Percentiles rank a stretch among this genome's conserved stretches.
Conservation (phyloP, 2,329 filamentous ascomycete genomes). For the Aspergillus sp. region DNA sequence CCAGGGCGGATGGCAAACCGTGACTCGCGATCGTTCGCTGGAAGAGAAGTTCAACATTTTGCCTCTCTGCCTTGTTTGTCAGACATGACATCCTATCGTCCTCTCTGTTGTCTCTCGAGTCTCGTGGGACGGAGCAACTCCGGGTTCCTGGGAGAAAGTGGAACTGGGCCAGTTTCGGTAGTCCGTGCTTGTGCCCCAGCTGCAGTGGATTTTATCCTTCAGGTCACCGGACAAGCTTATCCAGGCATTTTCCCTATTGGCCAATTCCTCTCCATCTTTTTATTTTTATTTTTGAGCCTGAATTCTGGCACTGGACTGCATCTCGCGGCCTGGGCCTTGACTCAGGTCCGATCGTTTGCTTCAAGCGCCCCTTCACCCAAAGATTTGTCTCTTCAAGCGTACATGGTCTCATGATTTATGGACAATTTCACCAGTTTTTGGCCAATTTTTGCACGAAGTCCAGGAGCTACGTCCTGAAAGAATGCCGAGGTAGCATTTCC, state of each 20-base stretch:
- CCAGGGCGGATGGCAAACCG: background rate
- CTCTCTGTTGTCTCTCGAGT: background rate
- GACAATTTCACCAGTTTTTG: no score
- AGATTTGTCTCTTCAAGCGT: no score
- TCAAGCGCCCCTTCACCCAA: background rate
- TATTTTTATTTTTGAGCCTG: conserved; percentile 5
- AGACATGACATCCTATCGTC: background rate
- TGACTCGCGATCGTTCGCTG: background rate
- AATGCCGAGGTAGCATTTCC: background rate
- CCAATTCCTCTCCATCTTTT: conserved; percentile 4
- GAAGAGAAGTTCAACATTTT: background rate
- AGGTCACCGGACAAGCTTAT: conserved; percentile 16
- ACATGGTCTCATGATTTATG: no score
- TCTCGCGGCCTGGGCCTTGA: background rate
- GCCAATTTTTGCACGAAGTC: no score
- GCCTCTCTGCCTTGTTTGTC: background rate
- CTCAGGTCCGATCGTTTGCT: background rate
- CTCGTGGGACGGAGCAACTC: background rate
- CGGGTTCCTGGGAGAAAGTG: background rate
- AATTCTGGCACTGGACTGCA: background rate
- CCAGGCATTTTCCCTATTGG: background rate
- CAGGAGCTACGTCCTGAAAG: background rate
- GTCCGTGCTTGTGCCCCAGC: conserved; percentile 5
- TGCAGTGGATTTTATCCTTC: background rate
- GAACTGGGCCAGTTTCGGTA: conserved; percentile 6